phyloP scores from a whole-genome alignment of 225 moss, liverwort and hornwort species.

The Sphagnum tenellum region DNA sequence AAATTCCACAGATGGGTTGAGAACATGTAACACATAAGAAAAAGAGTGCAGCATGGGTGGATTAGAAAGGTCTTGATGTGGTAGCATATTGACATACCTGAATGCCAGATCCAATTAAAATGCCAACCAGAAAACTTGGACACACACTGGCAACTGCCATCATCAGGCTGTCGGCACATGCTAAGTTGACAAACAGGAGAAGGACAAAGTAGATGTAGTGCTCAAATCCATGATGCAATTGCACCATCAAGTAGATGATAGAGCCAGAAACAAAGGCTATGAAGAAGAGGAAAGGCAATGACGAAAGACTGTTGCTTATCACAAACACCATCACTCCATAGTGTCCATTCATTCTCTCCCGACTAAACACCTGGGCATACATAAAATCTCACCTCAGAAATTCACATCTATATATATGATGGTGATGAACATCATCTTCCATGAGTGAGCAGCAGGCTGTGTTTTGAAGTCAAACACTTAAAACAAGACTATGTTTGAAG shows the following conservation, averaged over 20 bases:
- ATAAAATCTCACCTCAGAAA: background rate
- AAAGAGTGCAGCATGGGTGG: background rate
- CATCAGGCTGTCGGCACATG: constrained; percentile 79
- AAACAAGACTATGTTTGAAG: no score
- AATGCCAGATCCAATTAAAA: constrained; percentile 71
- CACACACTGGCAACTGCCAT: constrained; percentile 83
- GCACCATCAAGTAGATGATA: constrained; percentile 74
- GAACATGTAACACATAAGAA: background rate
- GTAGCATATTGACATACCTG: constrained; percentile 32
- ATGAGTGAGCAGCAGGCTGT: no score
- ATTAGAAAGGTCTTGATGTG: background rate
- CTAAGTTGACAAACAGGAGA: constrained; percentile 55
- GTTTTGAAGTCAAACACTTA: no score
- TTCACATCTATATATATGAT: no score
- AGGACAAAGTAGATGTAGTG: constrained; percentile 61
- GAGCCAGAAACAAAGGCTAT: constrained; percentile 40
- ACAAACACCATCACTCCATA: constrained; percentile 80
- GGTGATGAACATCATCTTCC: no score
- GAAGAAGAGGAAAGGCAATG: constrained; percentile 67
- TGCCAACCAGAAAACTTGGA: constrained; percentile 93
- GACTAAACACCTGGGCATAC: constrained; percentile 51
- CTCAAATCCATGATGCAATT: constrained; percentile 46
- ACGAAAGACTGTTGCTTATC: constrained; percentile 68
- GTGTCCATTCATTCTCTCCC: constrained; percentile 80
- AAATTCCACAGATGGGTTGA: no score